Evolutionary conservation across 108 stramenopile species (phyloP).

Genomic region (Pinguiococcus pyrenoidosus): DNA sequence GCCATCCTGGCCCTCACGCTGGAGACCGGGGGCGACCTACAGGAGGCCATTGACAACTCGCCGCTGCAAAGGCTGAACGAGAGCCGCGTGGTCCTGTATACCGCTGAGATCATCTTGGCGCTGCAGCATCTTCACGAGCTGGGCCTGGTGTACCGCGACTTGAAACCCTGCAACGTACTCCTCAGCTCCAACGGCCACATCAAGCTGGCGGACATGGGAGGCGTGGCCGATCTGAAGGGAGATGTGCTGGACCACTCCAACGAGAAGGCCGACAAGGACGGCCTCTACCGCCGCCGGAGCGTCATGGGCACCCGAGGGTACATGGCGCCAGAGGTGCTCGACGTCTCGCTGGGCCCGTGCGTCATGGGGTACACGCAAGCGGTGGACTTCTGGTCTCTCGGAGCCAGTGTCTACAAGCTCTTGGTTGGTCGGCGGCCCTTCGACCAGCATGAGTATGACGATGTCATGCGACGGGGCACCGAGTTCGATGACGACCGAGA

Average conservation of each 20-base stretch:
- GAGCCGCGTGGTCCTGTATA: conserved; percentile 23
- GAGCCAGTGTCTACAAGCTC: conserved; percentile 31
- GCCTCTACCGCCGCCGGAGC: conserved; percentile 11
- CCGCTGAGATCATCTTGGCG: conserved; percentile 41
- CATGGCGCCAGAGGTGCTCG: conserved; percentile 43
- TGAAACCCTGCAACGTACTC: conserved; percentile 46
- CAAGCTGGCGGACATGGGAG: conserved; percentile 44
- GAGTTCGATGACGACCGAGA: conserved; percentile 4
- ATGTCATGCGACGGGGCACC: background rate
- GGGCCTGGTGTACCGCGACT: conserved; percentile 46
- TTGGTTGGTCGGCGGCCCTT: conserved; percentile 33
- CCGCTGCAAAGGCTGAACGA: conserved; percentile 15
- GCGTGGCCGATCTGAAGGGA: conserved; percentile 5
- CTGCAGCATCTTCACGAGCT: conserved; percentile 36
- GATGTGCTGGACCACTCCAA: background rate
- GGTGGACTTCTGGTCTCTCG: conserved; percentile 44
- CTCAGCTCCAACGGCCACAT: conserved; percentile 42
- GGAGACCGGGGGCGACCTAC: conserved; percentile 31
- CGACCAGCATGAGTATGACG: conserved; percentile 1
- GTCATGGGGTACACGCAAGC: conserved; percentile 38
- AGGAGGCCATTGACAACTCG: conserved; percentile 25
- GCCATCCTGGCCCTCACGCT: conserved; percentile 40
- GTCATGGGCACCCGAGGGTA: conserved; percentile 26
- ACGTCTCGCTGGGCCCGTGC: too few species aligned
- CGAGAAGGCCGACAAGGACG: background rate